Base-by-base conservation (phyloP, 441 rosid genomes). In the Metrosideros polymorpha region DNA sequence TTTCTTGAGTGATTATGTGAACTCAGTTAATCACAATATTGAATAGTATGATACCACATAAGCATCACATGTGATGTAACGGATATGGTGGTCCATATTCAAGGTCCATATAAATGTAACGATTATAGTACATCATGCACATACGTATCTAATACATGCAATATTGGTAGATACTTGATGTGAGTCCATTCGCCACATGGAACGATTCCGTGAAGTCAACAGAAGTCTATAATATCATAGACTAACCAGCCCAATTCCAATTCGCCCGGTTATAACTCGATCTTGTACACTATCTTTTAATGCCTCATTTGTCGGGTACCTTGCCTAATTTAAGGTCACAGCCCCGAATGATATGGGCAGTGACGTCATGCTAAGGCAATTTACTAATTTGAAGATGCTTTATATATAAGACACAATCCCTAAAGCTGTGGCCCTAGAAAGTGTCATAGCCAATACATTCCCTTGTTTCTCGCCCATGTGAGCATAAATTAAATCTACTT, bases 51-150 rank as follows among this genome's bases (percentile, higher is more conserved):
- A 9, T 12, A 15, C 6, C 39, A 61, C 30, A 61, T 89, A 89
- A 84, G 87, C 6, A 89, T 91, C 27, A 92, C 94, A 61, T 30
- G 22, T 61, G 75, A 15, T 30, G 25, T 32, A 32, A 63, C 0
- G 12, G 43, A 63, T 32, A 32, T 32, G 32, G 25, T 9, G 12
- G 7, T 51, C 17, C 22, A 2, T 18, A 32, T 18, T 12, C 1
- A 43, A 63, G 43, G 32, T 39, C 12, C 13, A 18, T 32, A 32
- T 9, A 32, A 18, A n/a, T 32, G 7, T 32, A 63, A 32, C 7
- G 27, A 9, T 63, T 17, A 30, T 8, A 63, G 42, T 63, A 32
- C 45, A 63, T 32, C 13, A 19, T 32, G 13, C 43, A 32, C 77
- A 32, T 32, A 32, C 43, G 2, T 18, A 32, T 63, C 43, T 18